Evolutionary conservation across 2,329 filamentous ascomycete genomes (phyloP).

Genomic region (Penicillium sp.): DNA sequence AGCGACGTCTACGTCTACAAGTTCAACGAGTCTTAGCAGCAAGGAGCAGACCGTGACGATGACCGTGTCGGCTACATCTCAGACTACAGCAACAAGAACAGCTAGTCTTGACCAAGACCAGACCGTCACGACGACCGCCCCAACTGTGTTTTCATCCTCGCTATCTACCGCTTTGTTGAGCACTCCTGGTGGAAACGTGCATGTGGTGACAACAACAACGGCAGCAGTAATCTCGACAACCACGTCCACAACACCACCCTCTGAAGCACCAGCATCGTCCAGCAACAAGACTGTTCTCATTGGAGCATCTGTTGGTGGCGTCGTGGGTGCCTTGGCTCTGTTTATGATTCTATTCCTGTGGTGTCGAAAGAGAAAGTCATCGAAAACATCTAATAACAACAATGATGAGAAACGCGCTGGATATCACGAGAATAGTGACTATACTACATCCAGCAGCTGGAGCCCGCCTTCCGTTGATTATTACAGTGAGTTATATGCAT

Average conservation of each 20-base stretch:
- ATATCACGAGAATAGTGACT: neutral
- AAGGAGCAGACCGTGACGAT: neutral
- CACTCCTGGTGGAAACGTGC: neutral
- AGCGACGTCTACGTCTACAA: neutral
- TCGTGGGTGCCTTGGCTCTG: conserved; percentile 14
- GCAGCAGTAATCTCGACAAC: neutral
- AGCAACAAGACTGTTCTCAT: conserved; percentile 17
- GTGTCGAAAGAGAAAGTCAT: conserved; percentile 18
- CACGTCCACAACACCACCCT: neutral
- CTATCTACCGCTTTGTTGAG: neutral
- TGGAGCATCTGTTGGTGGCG: conserved; percentile 21
- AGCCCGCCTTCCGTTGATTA: neutral
- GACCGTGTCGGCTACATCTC: neutral
- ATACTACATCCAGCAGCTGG: neutral
- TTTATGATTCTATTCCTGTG: conserved; percentile 16
- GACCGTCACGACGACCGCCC: neutral
- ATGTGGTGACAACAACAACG: neutral
- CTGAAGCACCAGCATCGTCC: neutral
- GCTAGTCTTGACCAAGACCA: neutral
- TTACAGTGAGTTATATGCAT: neutral
- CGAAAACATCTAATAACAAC: neutral
- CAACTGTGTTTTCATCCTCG: neutral
- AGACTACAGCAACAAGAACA: neutral
- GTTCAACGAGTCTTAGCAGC: neutral
- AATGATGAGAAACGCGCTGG: neutral